phyloP scores from a whole-genome alignment of 2,329 filamentous ascomycete species.

The Colletotrichum coccodes region DNA sequence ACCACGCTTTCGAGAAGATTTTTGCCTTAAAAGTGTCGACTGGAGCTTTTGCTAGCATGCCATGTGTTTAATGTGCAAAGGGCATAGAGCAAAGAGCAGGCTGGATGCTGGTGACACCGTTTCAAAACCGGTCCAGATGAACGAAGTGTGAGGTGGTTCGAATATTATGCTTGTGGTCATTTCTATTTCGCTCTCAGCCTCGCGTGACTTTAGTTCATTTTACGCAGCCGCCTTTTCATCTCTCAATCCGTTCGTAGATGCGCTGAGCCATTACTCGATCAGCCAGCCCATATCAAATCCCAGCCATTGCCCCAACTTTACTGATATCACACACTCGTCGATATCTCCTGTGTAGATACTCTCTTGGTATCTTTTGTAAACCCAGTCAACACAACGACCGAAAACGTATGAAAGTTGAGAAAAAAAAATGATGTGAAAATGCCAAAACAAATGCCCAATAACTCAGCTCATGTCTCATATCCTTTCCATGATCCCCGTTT shows the following conservation, averaged over 20 bases:
- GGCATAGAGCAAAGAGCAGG: too few relatives aligned
- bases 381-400: too few relatives aligned
- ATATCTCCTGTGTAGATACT: conserved; percentile 4
- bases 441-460: conserved; percentile 17
- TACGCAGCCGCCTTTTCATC: neutral
- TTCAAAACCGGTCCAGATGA: neutral
- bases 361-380: neutral
- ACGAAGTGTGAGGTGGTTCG: too few relatives aligned
- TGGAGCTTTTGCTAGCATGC: too few relatives aligned
- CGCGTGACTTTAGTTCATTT: neutral
- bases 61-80: too few relatives aligned
- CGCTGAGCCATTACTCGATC: neutral
- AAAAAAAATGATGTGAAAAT: conserved; percentile 13
- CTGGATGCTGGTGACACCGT: neutral
- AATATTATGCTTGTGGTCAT: neutral
- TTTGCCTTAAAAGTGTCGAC: too few relatives aligned
- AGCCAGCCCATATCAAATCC: neutral
- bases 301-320: neutral
- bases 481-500: neutral
- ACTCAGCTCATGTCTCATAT: conserved; percentile 27
- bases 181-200: neutral
- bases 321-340: conserved; percentile 25
- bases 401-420: neutral
- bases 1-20: too few relatives aligned
- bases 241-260: neutral